Conservation (phyloP, 1,139 yeast species). For the Candida neerlandica region DNA sequence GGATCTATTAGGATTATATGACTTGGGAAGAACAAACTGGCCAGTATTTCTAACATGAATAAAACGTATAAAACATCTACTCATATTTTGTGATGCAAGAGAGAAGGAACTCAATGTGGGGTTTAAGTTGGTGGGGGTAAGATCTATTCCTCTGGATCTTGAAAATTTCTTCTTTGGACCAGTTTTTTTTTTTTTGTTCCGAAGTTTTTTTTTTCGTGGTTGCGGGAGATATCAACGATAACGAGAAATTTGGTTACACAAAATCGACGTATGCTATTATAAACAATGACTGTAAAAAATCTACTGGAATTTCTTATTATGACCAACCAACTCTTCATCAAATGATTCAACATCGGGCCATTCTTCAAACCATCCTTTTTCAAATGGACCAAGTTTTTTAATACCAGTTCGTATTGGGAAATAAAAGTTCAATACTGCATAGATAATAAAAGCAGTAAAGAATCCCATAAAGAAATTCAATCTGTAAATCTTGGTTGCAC, state of each 20-base stretch:
- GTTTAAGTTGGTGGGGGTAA: too few relatives aligned
- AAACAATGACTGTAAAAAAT: too few relatives aligned
- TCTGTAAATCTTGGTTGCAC: constrained; percentile 73
- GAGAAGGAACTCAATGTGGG: background rate
- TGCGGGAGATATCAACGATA: background rate
- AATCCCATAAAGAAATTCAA: constrained; percentile 79
- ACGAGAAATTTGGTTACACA: too few relatives aligned
- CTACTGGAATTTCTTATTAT: constrained; percentile 5
- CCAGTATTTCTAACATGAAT: constrained; percentile 12
- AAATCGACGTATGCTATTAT: too few relatives aligned
- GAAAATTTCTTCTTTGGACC: background rate
- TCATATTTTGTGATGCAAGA: too few relatives aligned
- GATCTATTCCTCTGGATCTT: background rate
- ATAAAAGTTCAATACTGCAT: constrained; percentile 49
- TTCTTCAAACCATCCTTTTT: constrained; percentile 67
- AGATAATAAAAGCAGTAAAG: constrained; percentile 53
- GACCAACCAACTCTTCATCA: constrained; percentile 46
- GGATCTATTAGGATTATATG: constrained; percentile 19
- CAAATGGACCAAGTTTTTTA: constrained; percentile 53
- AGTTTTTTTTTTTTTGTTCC: background rate
- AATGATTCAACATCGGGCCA: constrained; percentile 64
- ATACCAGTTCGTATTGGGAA: constrained; percentile 63
- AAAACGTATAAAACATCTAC: constrained; percentile 8
- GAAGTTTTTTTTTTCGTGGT: background rate
- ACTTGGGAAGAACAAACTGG: constrained; percentile 16